Percentiles rank a stretch among this genome's conserved stretches.
phyloP scores from a whole-genome alignment of 2,329 filamentous ascomycete species.

The Colletotrichum theobromicola region DNA sequence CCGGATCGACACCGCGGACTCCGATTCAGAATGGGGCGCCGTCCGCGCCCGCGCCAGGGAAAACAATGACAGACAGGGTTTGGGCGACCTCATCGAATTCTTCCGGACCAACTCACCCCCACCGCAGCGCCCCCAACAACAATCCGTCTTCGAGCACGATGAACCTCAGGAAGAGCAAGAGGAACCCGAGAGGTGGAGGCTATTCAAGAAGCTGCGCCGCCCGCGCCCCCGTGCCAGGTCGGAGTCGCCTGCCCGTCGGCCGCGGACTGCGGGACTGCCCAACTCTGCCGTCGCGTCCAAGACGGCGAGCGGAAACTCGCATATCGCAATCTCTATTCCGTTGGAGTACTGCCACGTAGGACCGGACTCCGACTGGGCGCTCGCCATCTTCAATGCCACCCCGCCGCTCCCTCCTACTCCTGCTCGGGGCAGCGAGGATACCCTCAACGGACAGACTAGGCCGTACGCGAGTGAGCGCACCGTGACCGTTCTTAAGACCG shows the following conservation, averaged over 20 bases:
- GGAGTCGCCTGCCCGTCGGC: constrained; percentile 13
- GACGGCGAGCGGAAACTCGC: constrained; percentile 57
- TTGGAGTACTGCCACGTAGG: constrained; percentile 52
- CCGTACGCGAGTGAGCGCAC: constrained; percentile 22
- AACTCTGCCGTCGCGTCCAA: constrained; percentile 61
- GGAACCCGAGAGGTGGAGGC: constrained; percentile 43
- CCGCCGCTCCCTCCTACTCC: constrained; percentile 26
- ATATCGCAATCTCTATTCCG: constrained; percentile 68
- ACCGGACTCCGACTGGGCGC: constrained; percentile 22
- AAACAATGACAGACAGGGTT: constrained; percentile 14
- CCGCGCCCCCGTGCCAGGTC: constrained; percentile 29
- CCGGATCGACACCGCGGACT: background rate
- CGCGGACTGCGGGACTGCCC: constrained; percentile 42
- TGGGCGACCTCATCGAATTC: constrained; percentile 23
- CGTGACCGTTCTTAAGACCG: constrained; percentile 37
- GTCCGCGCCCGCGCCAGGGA: constrained; percentile 20
- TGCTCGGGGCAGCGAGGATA: background rate
- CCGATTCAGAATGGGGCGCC: constrained; percentile 11
- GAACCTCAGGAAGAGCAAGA: constrained; percentile 27
- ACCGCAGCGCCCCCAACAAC: background rate
- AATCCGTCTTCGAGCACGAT: constrained; percentile 28
- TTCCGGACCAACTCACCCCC: constrained; percentile 14
- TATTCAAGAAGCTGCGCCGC: constrained; percentile 39
- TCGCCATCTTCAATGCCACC: constrained; percentile 22
- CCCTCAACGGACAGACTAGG: constrained; percentile 10